Base-by-base conservation (phyloP, 306 rosid genomes). In the Nissolia schottii region DNA sequence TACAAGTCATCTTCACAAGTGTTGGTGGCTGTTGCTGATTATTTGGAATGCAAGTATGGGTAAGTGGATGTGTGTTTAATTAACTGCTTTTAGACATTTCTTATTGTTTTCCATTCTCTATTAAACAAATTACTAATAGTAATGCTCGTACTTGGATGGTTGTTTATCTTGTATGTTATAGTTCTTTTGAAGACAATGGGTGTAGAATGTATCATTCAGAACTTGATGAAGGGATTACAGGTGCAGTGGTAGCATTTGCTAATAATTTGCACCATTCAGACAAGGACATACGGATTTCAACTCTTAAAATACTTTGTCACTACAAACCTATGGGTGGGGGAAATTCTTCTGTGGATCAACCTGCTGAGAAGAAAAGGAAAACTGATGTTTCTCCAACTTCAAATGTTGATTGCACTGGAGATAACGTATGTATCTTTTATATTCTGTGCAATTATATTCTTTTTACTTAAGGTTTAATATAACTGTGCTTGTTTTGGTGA, bases 1-100 rank as follows among this genome's bases (percentile, higher is more conserved):
- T 85, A 91, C 45, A 87, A 67, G 57, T 89, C 89, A 66, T 85
- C 90, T 73, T 43, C 86, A 51, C 91, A 68, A 48, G 87, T 91
- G 22, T 70, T 94, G 83, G 65, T 53, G 53, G 98, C 92, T 76
- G 95, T 94, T 62, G 95, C 95, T 86, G 86, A 78, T 37, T 87
- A 85, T 80, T 85, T 94, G 84, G 98, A 94, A 68, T 55, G 69
- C 50, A 61, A 70, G 60, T 75, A 83, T 64, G 92, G 97, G 98
- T 94, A 79, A 67, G 96, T 76, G 77, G 70, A 20, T 27, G 0
- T 43, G 6, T 66, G 24, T 50, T 45, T 38, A 23, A 46, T 74
- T 55, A 53, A 38, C 45, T 65, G 53, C 62, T 57, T 70, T 6
- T 43, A 28, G 40, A 35, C 68, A 53, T 56, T 27, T 23, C 27